Conservation (phyloP, 164 flowering plant species). For the Berberis vulgaris region DNA sequence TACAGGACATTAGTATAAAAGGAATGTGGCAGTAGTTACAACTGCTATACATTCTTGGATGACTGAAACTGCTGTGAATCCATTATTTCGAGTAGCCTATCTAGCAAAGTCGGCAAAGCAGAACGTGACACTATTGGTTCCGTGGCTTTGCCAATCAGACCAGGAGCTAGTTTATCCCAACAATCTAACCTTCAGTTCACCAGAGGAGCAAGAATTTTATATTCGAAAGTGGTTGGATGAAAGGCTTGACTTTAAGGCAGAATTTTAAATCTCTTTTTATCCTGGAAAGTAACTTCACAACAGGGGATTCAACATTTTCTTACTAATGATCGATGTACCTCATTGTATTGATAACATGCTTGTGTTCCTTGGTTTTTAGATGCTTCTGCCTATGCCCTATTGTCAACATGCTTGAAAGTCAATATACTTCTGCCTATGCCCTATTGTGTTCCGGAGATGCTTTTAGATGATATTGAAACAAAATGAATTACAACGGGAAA, state of each 20-base stretch:
- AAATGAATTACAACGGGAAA: too few relatives aligned
- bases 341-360: constrained; percentile 1
- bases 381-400: too few relatives aligned
- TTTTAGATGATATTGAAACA: too few relatives aligned
- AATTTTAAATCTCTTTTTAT: constrained; percentile 83
- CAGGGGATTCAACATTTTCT: neutral
- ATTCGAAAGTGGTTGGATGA: constrained; percentile 92
- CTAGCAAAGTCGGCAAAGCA: constrained; percentile 74
- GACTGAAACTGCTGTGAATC: constrained; percentile 99
- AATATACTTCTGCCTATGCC: too few relatives aligned
- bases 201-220: constrained; percentile 86
- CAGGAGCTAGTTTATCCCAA: constrained; percentile 91
- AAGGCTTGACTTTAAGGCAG: constrained; percentile 84
- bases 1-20: constrained; percentile 86
- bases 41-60: constrained; percentile 99
- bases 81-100: constrained; percentile 94
- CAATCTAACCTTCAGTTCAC: constrained; percentile 70
- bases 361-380: constrained; percentile 24
- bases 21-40: constrained; percentile 92
- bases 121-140: constrained; percentile 89
- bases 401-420: too few relatives aligned
- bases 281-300: constrained; percentile 70
- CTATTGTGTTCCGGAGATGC: too few relatives aligned
- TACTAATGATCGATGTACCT: neutral
- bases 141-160: constrained; percentile 91